Evolutionary conservation across 1,139 yeast species (phyloP).

Genomic region (Debaryomycetaceae sp.): DNA sequence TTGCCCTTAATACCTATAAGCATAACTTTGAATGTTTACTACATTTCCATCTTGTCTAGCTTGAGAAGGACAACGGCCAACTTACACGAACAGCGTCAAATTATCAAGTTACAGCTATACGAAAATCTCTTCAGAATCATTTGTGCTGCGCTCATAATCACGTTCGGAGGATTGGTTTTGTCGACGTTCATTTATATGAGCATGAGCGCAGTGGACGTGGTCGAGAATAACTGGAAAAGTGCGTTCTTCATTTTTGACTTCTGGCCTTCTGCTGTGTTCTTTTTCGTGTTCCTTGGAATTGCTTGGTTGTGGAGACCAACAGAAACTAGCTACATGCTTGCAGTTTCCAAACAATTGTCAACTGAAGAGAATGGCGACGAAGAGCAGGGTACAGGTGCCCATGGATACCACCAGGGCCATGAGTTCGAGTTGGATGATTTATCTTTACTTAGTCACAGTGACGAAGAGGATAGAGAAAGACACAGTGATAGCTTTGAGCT

Average conservation of each 20-base stretch:
- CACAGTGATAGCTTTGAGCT: slow-evolving; percentile 38
- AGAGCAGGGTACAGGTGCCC: slow-evolving; percentile 37
- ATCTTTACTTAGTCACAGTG: slow-evolving; percentile 55
- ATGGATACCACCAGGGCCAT: slow-evolving; percentile 34
- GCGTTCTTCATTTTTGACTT: slow-evolving; percentile 87
- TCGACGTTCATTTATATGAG: slow-evolving; percentile 71
- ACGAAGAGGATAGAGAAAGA: slow-evolving; percentile 29
- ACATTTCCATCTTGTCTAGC: slow-evolving; percentile 70
- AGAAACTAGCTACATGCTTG: slow-evolving; percentile 89
- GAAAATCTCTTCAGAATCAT: slow-evolving; percentile 72
- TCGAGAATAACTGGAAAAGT: slow-evolving; percentile 90
- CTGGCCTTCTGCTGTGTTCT: slow-evolving; percentile 92
- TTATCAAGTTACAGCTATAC: slow-evolving; percentile 87
- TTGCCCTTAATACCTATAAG: slow-evolving; percentile 66
- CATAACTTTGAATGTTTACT: slow-evolving; percentile 67
- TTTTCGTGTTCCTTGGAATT: slow-evolving; percentile 75
- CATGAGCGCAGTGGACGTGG: slow-evolving; percentile 70
- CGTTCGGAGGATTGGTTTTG: slow-evolving; percentile 58
- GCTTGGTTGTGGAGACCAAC: slow-evolving; percentile 98
- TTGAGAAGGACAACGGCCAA: slow-evolving; percentile 71
- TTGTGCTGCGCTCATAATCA: slow-evolving; percentile 56
- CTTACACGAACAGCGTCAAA: slow-evolving; percentile 82
- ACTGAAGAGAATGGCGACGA: slow-evolving; percentile 65
- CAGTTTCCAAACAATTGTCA: slow-evolving; percentile 89
- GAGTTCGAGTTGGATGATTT: slow-evolving; percentile 78